Evolutionary conservation across 2,329 filamentous ascomycete species (phyloP).

Genomic region (Hymenoscyphus fructigenus): DNA sequence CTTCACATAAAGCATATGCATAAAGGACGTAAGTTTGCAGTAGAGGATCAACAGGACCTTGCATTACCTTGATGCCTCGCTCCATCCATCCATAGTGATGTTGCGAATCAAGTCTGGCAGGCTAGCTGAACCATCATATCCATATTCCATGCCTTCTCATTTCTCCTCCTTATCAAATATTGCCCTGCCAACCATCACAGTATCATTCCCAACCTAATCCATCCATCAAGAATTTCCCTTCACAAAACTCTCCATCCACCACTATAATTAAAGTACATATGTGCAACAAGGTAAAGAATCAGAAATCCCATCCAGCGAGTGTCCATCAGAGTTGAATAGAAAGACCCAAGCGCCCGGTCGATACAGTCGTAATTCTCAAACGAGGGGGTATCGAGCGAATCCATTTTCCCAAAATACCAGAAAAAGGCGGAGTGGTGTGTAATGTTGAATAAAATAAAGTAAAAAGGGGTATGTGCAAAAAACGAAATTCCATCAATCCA

Average conservation of each 20-base stretch:
- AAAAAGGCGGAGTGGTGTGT: conserved; percentile 15
- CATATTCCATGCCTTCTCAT: background rate
- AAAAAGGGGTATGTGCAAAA: conserved; percentile 24
- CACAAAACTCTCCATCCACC: background rate
- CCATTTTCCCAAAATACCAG: conserved; percentile 4
- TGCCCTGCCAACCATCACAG: background rate
- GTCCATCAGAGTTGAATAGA: conserved; percentile 6
- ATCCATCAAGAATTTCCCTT: background rate
- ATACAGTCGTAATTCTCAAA: conserved; percentile 7
- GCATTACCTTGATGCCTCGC: conserved; percentile 6
- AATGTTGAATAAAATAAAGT: conserved; percentile 20
- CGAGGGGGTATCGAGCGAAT: conserved; percentile 4
- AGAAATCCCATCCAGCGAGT: conserved; percentile 8
- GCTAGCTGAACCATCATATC: conserved; percentile 15
- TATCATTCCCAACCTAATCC: background rate
- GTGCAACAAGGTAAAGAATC: conserved; percentile 12
- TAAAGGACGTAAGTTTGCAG: background rate
- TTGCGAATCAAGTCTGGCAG: conserved; percentile 2
- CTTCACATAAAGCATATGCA: background rate
- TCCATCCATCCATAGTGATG: background rate
- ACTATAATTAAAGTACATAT: conserved; percentile 15
- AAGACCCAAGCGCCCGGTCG: conserved; percentile 6
- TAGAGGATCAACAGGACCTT: conserved; percentile 11
- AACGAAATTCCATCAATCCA: conserved; percentile 12
- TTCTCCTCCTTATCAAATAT: background rate